Evolutionary conservation across 768 basidiomycete genomes (phyloP), one percentile per base, ranked within the genome.

Genomic region (Cubamyces sp.): DNA sequence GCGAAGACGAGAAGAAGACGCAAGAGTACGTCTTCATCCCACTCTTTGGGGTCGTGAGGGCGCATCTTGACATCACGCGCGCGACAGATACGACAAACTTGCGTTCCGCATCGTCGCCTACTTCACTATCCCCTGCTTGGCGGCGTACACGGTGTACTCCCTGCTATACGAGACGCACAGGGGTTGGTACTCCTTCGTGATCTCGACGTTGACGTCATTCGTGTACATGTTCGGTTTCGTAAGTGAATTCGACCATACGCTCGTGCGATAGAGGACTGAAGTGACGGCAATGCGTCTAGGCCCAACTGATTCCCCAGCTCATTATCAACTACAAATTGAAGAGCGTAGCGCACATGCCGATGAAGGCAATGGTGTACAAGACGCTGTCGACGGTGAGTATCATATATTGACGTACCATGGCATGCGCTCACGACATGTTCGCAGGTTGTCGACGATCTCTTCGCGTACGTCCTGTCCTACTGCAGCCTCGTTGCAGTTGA

Each of bases 211-310:
- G 56, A 96, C 94, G 34, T 93, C 91, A 28, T 95, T 92, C 74
- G 91, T 94, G 41, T 94, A 94, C 71, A 94, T 94, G 88, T 98
- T 98, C 74, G 97, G 96, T 62, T 99, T 99, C 75, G 95, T 97
- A 68, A 82, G 95, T 87, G 25, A 18, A 9, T 15, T 11, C 23
- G 46, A 18, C 45, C 34, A 18, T 55, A 37, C 54, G 23, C 37
- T n/a, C 51, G 47, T 37, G 49, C 25, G 34, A 21, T 42, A 52
- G 56, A 49, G 56, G 61, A 64, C 4, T 53, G 43, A 23, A 28
- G 61, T 70, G 42, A 69, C 62, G 54, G 61, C 50, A 23, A 50
- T 65, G 43, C 34, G 37, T 68, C 34, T 71, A 93, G 91, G 92
- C 90, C 51, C 92, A 94, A 80, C 82, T 94, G 34, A 78, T 93